Evolutionary conservation across 176 grass and related monocot genomes (phyloP).

Genomic region (Phragmites australis): DNA sequence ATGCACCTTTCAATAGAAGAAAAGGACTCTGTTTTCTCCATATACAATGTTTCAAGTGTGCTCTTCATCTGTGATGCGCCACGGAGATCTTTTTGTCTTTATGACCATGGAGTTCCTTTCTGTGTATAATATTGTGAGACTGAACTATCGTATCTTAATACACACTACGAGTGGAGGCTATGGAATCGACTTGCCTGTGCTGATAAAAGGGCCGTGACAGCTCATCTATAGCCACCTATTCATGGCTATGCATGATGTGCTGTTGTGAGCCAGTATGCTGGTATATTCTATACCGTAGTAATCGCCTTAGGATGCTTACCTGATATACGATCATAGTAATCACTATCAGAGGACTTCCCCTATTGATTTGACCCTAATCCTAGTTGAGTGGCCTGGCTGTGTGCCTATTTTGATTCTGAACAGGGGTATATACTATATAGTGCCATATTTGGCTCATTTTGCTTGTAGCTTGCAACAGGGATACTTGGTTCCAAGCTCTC

Average conservation of each 20-base stretch:
- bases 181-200: neutral
- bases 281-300: neutral
- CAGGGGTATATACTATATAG: too few species aligned
- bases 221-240: slow-evolving; percentile 2
- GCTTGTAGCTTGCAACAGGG: neutral
- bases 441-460: neutral
- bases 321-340: neutral
- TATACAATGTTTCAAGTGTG: slow-evolving; percentile 13
- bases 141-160: neutral
- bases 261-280: neutral
- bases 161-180: neutral
- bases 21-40: neutral
- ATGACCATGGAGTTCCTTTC: neutral
- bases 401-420: neutral
- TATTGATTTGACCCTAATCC: neutral
- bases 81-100: neutral
- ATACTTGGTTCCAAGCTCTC: neutral
- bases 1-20: neutral
- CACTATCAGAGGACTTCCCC: neutral
- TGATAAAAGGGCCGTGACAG: neutral
- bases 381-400: neutral
- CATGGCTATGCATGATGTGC: neutral
- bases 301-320: neutral
- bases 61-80: neutral
- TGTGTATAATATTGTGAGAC: neutral